Evolutionary conservation across 2,329 filamentous ascomycete genomes (phyloP).

Genomic region (Periconia digitata): DNA sequence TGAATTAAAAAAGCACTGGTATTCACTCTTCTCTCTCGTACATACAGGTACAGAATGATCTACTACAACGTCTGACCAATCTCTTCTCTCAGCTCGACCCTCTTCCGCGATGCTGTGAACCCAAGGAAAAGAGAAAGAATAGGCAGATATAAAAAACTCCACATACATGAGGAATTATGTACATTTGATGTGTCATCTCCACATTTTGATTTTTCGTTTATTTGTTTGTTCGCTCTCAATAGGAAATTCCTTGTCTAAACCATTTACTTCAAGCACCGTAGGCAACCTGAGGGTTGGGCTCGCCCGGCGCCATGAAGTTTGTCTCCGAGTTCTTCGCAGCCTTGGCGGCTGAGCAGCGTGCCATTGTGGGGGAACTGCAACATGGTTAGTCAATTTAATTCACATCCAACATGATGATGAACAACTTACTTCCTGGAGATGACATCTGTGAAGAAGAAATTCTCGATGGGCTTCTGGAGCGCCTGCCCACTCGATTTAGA

Average conservation of each 20-base stretch:
- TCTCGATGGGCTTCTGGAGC: slow-evolving; percentile 83
- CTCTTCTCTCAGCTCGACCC: no score
- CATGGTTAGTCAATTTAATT: slow-evolving; percentile 16
- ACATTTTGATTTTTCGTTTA: no score
- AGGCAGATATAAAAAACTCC: no score
- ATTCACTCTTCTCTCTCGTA: no score
- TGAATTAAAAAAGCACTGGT: no score
- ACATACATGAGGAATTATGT: no score
- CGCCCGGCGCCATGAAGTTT: slow-evolving; percentile 55
- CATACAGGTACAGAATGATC: no score
- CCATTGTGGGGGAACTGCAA: slow-evolving; percentile 91
- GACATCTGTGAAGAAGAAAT: slow-evolving; percentile 98
- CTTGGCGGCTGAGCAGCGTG: slow-evolving; percentile 92
- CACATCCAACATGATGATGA: background rate
- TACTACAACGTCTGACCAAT: no score
- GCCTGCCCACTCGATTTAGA: slow-evolving; percentile 69
- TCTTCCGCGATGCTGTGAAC: no score
- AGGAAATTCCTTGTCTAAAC: slow-evolving; percentile 9
- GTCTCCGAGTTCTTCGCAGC: slow-evolving; percentile 56
- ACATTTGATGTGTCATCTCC: no score
- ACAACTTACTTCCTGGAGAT: slow-evolving; percentile 85
- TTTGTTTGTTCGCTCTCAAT: no score
- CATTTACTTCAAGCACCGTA: slow-evolving; percentile 42
- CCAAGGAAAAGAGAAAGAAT: no score
- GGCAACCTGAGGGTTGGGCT: slow-evolving; percentile 43